Base-by-base conservation (phyloP, 306 rosid species). In the Heteromeles arbutifolia region DNA sequence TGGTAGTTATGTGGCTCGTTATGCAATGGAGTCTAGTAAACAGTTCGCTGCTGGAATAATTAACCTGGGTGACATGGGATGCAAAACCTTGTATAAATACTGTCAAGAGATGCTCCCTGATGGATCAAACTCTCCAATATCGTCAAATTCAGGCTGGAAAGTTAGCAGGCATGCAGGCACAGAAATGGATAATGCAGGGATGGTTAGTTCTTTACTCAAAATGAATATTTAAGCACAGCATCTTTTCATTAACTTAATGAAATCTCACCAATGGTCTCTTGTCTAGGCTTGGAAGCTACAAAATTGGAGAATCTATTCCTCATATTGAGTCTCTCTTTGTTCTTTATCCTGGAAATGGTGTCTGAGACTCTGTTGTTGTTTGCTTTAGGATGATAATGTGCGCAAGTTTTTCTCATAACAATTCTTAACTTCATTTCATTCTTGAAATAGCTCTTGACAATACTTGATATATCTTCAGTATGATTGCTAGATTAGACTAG, bases 21-120 rank as follows among this genome's bases (percentile, higher is more conserved):
- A 85, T 88, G 97, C 98, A 74, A 79, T 91, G 98, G 96, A 89
- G 69, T 89, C 95, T 79, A 81, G 97, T 81, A 93, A 85, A 78
- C 93, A 93, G 68, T 84, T 93, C 76, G 98, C 98, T 67, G 67
- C 96, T 73, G 93, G 93, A 84, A 82, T 89, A 71, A 74, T 86
- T 77, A 91, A 76, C 78, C 73, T 86, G 48, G 84, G 90, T 58
- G 87, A 83, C 78, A 45, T 79, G 79, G 90, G 90, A 50, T 84
- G 79, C 70, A 84, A 81, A 81, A 74, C 84, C 19, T 73, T 80
- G 72, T 86, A 79, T 39, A 86, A 88, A 76, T 91, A 89, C 84
- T 91, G 85, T 85, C 97, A 91, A 26, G 93, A 93, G 68, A 83
- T 89, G 75, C 90, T 89, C 62, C 97, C 89, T 48, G 94, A 91